Evolutionary conservation across 768 basidiomycete genomes (phyloP).

Genomic region (Lactifluus piperatus): DNA sequence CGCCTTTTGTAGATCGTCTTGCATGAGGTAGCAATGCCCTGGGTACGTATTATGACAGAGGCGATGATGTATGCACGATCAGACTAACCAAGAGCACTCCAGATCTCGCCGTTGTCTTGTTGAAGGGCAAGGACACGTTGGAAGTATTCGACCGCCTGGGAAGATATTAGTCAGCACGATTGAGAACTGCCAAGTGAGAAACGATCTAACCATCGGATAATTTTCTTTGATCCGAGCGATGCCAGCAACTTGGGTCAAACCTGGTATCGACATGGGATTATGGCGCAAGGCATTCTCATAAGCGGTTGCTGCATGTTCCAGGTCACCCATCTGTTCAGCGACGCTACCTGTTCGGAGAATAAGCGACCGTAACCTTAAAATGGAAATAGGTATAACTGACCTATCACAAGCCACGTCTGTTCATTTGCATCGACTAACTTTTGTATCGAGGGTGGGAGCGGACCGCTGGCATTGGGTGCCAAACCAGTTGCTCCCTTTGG

Average conservation of each 20-base stretch:
- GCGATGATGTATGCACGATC: slow-evolving; percentile 20
- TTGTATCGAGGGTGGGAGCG: slow-evolving; percentile 44
- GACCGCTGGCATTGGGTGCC: slow-evolving; percentile 18
- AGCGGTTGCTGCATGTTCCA: slow-evolving; percentile 84
- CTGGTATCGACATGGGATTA: slow-evolving; percentile 84
- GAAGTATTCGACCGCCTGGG: slow-evolving; percentile 92
- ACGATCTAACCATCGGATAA: slow-evolving; percentile 75
- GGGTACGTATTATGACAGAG: slow-evolving; percentile 10
- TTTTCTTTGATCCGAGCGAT: slow-evolving; percentile 98
- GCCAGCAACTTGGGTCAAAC: slow-evolving; percentile 88
- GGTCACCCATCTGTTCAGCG: slow-evolving; percentile 91
- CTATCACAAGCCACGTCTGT: slow-evolving; percentile 92
- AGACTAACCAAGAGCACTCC: slow-evolving; percentile 82
- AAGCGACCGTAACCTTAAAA: slow-evolving; percentile 11
- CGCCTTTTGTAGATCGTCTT: slow-evolving; percentile 97
- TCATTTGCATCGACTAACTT: slow-evolving; percentile 84
- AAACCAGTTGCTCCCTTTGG: slow-evolving; percentile 21
- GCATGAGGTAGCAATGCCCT: slow-evolving; percentile 99
- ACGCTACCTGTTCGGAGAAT: slow-evolving; percentile 62
- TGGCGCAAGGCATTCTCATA: slow-evolving; percentile 96
- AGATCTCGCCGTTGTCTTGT: slow-evolving; percentile 97
- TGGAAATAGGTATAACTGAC: slow-evolving; percentile 33
- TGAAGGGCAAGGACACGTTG: slow-evolving; percentile 84
- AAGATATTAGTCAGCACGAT: slow-evolving; percentile 20
- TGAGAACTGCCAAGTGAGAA: slow-evolving; percentile 6